Base-by-base conservation (phyloP, 1,284 basidiomycete genomes). In the Takashimella tepidaria region DNA sequence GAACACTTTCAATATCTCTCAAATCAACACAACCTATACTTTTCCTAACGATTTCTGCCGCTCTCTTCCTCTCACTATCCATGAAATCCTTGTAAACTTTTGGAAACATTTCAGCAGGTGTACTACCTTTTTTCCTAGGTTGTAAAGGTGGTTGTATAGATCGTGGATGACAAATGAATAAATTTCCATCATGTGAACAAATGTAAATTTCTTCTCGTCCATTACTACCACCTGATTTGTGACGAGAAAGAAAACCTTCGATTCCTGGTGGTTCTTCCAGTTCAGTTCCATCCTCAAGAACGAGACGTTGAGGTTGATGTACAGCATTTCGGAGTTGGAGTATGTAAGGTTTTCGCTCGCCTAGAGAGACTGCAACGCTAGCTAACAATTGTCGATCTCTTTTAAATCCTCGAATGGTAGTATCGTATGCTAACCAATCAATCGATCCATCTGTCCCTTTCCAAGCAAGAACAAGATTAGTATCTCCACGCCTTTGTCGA, bases 351-450 rank as follows among this genome's bases (percentile, higher is more conserved):
- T 53, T 49, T 41, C n/a, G 27, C 41, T 8, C 13, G 31, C 5
- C 19, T 50, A 45, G 24, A 50, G 1, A 42, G 2, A 21, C 25
- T 1, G 59, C 59, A 43, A 75, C 53, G 21, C 74, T 73, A 16
- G 67, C 68, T 5, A 76, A 50, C 10, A 76, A 48, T 5, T 64
- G 62, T 73, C 73, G 75, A 27, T 67, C 59, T 31, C 74, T 57
- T 4, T 41, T 51, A 42, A 56, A 58, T 12, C 66, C 64, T 5
- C 69, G 62, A 1, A 71, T 64, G 0, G 70, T 71, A 19, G 59
- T 63, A 6, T 55, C 50, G 42, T 66, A 66, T 11, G 65, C 64
- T 6, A 76, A 50, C 74, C 74, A 76, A 51, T 76, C 72, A n/a
- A 76, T 57, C 19, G 49, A 50, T 8, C 69, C 67, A 43, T 67